Percentiles rank a stretch among this genome's conserved stretches.
These are phyloP conservation scores for Claviceps citrina DNA, from an alignment of 2,329 filamentous ascomycete genomes.

Conservation along the genomic window DNA sequence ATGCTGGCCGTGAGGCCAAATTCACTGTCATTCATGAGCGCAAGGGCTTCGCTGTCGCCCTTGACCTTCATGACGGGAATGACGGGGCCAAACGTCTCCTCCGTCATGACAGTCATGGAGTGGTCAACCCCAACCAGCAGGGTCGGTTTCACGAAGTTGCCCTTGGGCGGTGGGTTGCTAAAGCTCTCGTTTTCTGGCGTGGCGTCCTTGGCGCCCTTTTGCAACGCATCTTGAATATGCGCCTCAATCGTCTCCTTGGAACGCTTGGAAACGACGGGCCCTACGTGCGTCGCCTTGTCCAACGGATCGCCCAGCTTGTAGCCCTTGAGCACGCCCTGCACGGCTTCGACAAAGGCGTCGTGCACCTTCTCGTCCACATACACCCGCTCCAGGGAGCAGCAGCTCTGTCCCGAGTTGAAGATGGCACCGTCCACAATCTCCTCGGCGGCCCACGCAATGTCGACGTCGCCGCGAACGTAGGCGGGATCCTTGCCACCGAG, in stretches of 20 bases:
- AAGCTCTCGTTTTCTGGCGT: slow-evolving; percentile 76
- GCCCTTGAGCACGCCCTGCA: slow-evolving; percentile 62
- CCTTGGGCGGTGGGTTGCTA: slow-evolving; percentile 52
- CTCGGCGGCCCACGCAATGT: slow-evolving; percentile 77
- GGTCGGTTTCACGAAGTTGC: slow-evolving; percentile 80
- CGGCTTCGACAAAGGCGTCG: slow-evolving; percentile 63
- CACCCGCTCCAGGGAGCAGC: slow-evolving; percentile 80
- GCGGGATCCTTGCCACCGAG: slow-evolving; percentile 91
- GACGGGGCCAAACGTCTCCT: slow-evolving; percentile 89
- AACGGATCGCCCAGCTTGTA: slow-evolving; percentile 85
- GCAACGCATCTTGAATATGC: slow-evolving; percentile 69
- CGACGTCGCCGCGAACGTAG: slow-evolving; percentile 73
- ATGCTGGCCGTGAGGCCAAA: slow-evolving; percentile 93
- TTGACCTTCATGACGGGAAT: slow-evolving; percentile 82
- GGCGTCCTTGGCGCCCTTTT: slow-evolving; percentile 67
- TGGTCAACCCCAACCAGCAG: slow-evolving; percentile 68
- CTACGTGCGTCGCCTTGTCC: slow-evolving; percentile 63
- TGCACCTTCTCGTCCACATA: slow-evolving; percentile 80
- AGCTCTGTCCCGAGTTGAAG: slow-evolving; percentile 98
- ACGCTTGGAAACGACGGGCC: slow-evolving; percentile 72
- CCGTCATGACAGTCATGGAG: slow-evolving; percentile 74
- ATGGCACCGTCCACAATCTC: slow-evolving; percentile 93
- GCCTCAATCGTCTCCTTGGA: slow-evolving; percentile 61
- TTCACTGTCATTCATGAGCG: slow-evolving; percentile 85
- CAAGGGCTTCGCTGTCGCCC: slow-evolving; percentile 64